Evolutionary conservation across 345 rosid species (phyloP).

Genomic region (Salix suchowensis): DNA sequence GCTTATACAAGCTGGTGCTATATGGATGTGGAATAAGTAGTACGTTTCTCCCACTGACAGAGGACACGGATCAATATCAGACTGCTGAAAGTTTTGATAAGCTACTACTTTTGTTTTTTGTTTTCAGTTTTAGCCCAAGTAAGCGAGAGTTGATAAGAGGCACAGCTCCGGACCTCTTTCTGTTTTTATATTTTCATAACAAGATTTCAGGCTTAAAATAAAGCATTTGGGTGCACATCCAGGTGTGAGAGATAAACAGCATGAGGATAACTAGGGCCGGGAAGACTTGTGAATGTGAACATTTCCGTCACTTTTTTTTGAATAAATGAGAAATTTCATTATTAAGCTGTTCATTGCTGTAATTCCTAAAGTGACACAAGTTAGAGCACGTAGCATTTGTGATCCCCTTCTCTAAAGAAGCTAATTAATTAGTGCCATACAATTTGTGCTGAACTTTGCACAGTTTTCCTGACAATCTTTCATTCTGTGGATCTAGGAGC

Average conservation of each 20-base stretch:
- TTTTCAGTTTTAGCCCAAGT: background rate
- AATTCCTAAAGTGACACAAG: too few species aligned
- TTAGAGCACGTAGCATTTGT: too few species aligned
- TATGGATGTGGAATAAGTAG: conserved; percentile 18
- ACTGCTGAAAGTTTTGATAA: background rate
- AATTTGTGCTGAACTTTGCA: too few species aligned
- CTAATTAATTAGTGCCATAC: too few species aligned
- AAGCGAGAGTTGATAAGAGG: background rate
- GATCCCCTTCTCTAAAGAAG: too few species aligned
- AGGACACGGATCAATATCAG: background rate
- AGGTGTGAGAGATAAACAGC: too few species aligned
- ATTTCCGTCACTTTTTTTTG: too few species aligned
- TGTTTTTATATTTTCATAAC: background rate
- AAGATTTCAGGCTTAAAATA: background rate
- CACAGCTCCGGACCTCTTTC: background rate
- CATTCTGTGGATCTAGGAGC: too few species aligned
- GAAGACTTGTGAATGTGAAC: too few species aligned
- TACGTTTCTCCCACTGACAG: background rate
- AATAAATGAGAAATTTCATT: too few species aligned
- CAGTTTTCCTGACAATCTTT: too few species aligned
- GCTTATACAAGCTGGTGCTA: conserved; percentile 28
- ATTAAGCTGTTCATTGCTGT: too few species aligned
- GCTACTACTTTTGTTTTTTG: background rate
- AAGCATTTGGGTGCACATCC: background rate
- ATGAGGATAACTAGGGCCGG: background rate